Evolutionary conservation across 345 rosid genomes (phyloP).

Genomic region (Angophora floribunda): DNA sequence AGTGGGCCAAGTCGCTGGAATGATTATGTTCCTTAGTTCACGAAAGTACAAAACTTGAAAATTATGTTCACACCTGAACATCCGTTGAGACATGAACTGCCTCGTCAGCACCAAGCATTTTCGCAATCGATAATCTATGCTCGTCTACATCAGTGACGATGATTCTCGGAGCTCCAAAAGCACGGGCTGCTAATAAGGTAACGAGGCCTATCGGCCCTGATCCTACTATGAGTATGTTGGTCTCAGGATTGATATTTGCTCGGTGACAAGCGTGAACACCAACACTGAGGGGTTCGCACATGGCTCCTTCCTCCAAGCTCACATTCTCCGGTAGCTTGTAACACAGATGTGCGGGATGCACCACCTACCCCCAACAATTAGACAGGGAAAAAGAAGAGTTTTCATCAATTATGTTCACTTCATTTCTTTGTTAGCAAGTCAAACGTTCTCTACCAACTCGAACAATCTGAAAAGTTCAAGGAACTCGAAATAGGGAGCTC

Average conservation of each 20-base stretch:
- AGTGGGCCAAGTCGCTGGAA: background rate
- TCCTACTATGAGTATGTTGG: conserved; percentile 65
- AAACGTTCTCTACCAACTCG: background rate
- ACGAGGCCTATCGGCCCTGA: conserved; percentile 97
- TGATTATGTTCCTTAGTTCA: background rate
- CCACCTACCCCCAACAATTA: conserved; percentile 32
- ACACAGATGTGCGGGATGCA: conserved; percentile 87
- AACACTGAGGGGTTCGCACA: conserved; percentile 94
- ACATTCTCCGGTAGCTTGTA: conserved; percentile 86
- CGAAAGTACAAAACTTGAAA: background rate
- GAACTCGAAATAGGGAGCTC: background rate
- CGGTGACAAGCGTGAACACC: conserved; percentile 94
- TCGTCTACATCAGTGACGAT: conserved; percentile 73
- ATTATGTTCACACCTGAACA: conserved; percentile 32
- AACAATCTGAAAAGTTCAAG: background rate
- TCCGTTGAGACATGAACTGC: conserved; percentile 54
- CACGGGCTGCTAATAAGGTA: conserved; percentile 78
- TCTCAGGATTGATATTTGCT: conserved; percentile 67
- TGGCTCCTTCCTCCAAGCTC: conserved; percentile 92
- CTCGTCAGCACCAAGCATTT: conserved; percentile 62
- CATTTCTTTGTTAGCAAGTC: background rate
- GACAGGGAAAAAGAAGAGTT: background rate
- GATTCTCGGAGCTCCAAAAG: conserved; percentile 80
- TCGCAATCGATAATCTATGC: conserved; percentile 62
- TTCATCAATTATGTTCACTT: background rate